A percentile compares a stretch with the other conserved stretches of the same genome.
Evolutionary conservation across 2,329 filamentous ascomycete species (phyloP).

Genomic region (Phialophora verrucosa): DNA sequence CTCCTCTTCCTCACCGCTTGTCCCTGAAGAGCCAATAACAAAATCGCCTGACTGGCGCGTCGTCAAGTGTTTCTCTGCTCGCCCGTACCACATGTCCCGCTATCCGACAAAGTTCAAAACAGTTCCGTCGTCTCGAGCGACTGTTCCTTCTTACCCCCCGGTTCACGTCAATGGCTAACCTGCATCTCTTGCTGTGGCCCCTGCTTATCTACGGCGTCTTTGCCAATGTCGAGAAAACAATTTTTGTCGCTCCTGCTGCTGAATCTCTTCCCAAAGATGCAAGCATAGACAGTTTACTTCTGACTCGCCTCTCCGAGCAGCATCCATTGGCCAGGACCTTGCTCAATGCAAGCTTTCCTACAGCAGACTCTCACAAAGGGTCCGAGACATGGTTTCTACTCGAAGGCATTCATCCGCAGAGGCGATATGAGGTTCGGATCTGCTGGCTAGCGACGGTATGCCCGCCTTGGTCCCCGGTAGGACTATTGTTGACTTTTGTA

Average conservation of each 20-base stretch:
- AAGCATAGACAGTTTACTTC: conserved; percentile 64
- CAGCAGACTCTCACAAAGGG: conserved; percentile 58
- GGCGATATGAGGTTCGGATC: conserved; percentile 86
- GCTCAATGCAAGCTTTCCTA: conserved; percentile 72
- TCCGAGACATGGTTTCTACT: conserved; percentile 79
- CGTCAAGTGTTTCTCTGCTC: background rate
- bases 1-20: conserved; percentile 33
- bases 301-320: conserved; percentile 68
- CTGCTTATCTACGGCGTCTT: conserved; percentile 32
- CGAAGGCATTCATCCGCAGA: conserved; percentile 68
- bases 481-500: conserved; percentile 47
- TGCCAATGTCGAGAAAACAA: conserved; percentile 89
- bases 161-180: conserved; percentile 12
- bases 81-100: background rate
- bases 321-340: conserved; percentile 64
- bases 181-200: conserved; percentile 14
- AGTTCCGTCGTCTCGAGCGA: background rate
- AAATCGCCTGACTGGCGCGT: background rate
- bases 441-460: conserved; percentile 93
- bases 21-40: conserved; percentile 25
- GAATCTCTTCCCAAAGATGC: conserved; percentile 63
- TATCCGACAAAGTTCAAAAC: background rate
- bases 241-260: conserved; percentile 76
- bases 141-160: background rate
- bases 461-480: conserved; percentile 12